phyloP scores from a whole-genome alignment of 306 rosid genomes.

The Cyclanthera cordifolia region DNA sequence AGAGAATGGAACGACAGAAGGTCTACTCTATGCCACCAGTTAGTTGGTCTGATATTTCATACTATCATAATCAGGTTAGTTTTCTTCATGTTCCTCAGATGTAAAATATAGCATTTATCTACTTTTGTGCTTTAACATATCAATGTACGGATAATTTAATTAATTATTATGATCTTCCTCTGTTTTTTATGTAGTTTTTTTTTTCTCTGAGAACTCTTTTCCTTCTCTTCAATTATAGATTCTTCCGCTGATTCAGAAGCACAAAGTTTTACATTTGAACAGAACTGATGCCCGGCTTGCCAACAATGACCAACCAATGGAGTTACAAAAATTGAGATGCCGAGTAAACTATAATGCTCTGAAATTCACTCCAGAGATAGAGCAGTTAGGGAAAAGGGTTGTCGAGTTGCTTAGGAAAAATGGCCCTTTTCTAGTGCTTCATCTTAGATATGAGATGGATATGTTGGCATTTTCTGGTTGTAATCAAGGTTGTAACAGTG shows the following conservation, averaged over 20 bases:
- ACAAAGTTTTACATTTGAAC: conserved; percentile 64
- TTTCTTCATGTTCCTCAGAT: neutral
- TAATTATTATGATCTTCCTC: no score
- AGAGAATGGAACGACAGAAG: conserved; percentile 36
- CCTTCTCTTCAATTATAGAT: no score
- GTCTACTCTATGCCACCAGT: conserved; percentile 57
- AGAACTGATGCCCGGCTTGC: conserved; percentile 75
- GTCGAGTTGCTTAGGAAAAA: conserved; percentile 49
- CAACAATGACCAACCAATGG: conserved; percentile 57
- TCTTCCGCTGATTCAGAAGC: conserved; percentile 55
- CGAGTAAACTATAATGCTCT: conserved; percentile 60
- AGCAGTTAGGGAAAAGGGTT: conserved; percentile 68
- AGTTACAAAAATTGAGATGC: conserved; percentile 74
- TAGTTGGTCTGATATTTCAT: conserved; percentile 77
- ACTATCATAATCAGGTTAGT: conserved; percentile 59
- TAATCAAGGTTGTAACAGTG: conserved; percentile 63
- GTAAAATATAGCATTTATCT: neutral
- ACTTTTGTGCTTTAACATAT: no score
- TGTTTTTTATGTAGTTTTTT: no score
- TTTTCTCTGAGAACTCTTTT: no score
- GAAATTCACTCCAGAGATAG: conserved; percentile 57
- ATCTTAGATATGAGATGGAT: conserved; percentile 89
- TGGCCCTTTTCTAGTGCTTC: conserved; percentile 84
- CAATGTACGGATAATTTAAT: no score
- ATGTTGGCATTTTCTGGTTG: conserved; percentile 92